Evolutionary conservation across 805 yeast species (phyloP), one percentile per base, ranked within the genome.

Genomic region (Yarrowia deformans): DNA sequence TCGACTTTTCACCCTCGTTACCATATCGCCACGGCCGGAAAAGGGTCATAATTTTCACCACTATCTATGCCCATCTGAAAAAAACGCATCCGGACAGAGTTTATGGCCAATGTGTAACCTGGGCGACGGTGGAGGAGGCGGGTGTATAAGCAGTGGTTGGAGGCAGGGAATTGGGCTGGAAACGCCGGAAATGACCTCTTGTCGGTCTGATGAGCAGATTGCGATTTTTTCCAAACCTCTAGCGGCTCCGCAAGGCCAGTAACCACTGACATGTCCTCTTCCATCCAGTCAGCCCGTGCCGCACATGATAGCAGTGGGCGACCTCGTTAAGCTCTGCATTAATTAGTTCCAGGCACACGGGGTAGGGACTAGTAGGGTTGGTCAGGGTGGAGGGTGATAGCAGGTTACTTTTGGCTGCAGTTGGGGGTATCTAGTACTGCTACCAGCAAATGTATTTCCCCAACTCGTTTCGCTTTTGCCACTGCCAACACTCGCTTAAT

Each of bases 261-360:
- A 39, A 42, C 45, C 45, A 42, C 50, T 23, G 9, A 2, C 34
- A 5, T 13, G 8, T 34, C 56, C 56, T 35, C n/a, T 52, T 52
- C 42, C 29, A 19, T 8, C n/a, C 43, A 54, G 60, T 37, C 18
- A 16, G 45, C 39, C 45, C 60, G 45, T 7, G 9, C 35, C 16
- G 16, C 46, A 55, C 61, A 55, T 55, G 61, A 23, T 8, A 55
- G 45, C 46, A 39, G 61, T 55, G 61, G 37, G 12, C 23, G 29
- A 4, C n/a, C 10, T 23, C 13, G 61, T 29, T 56, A 56, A 56
- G 63, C 48, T 56, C 48, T 56, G 63, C 63, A 56, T 56, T 40
- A 56, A 56, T 56, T 56, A 56, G 63, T 54, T 19, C 63, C 63
- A 56, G 63, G 63, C 63, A 56, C 63, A 40, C 63, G 63, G 60